Evolutionary conservation across 768 basidiomycete genomes (phyloP).

Genomic region (Phlebiopsis flavidoalba): DNA sequence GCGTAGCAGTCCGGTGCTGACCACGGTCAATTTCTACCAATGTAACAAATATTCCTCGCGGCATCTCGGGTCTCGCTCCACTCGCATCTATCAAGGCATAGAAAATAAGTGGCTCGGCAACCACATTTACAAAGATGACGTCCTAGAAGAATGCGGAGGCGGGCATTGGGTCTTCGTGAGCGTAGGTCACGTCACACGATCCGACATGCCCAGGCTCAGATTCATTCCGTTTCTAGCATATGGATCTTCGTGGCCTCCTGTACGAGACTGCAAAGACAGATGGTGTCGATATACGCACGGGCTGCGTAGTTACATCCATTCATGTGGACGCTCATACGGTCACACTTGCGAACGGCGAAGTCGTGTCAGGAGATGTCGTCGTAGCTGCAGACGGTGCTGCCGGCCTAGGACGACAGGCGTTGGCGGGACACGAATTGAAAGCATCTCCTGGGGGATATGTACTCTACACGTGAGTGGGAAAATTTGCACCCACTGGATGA

Average conservation of each 20-base stretch:
- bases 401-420: constrained; percentile 18
- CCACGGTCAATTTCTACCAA: constrained; percentile 18
- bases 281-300: constrained; percentile 23
- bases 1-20: constrained; percentile 13
- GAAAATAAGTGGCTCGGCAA: constrained; percentile 39
- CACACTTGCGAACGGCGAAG: constrained; percentile 25
- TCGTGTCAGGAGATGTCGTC: constrained; percentile 28
- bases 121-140: constrained; percentile 42
- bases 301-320: constrained; percentile 24
- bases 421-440: constrained; percentile 11
- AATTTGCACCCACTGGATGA: too few species aligned
- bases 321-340: constrained; percentile 18
- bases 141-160: constrained; percentile 38
- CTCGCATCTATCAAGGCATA: constrained; percentile 27
- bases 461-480: constrained; percentile 25
- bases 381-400: constrained; percentile 32
- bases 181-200: constrained; percentile 27
- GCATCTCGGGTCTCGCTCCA: background rate
- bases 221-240: constrained; percentile 21
- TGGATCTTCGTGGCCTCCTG: constrained; percentile 27
- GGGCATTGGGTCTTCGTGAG: constrained; percentile 45
- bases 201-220: background rate
- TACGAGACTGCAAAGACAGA: constrained; percentile 23
- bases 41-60: constrained; percentile 11
- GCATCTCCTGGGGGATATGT: constrained; percentile 15